Evolutionary conservation across 352 stramenopile genomes (phyloP), one percentile per base, ranked within the genome.

Genomic region (Pythium rhizo-oryzae): DNA sequence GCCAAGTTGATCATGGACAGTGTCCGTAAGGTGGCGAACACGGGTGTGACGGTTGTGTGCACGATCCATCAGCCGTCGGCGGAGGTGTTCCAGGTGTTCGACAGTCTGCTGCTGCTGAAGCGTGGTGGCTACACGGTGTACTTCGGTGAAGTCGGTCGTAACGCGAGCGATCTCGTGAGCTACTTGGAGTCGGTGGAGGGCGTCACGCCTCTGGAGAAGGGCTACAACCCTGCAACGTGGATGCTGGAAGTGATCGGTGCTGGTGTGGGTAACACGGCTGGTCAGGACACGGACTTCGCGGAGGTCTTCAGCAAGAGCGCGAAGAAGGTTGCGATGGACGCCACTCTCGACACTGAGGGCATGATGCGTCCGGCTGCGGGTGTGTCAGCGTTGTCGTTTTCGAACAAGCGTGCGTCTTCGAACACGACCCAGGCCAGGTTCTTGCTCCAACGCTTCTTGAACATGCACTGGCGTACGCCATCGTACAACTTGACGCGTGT

Each of bases 161-260:
- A 79, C 16, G 63, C 78, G 23, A 67, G 62, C 61, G 62, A 64
- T 28, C 67, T 80, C n/a, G 54, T 85, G 15, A 43, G 64, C 21
- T 85, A 94, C 50, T 80, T 97, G 28, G 58, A 77, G 35, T 81
- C 79, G 44, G 78, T 93, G 55, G 75, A 87, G 28, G 76, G 75
- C 39, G 73, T 76, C 24, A 58, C 55, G 12, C 53, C 28, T 30
- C 85, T 95, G 60, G 66, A 70, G 11, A 54, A 55, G 54, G 67
- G 78, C 46, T 82, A 91, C 59, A 97, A 97, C 65, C 87, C 89
- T 13, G 82, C 87, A 15, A 92, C 89, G 41, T 97, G 85, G 84
- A 94, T 97, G 85, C 75, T 96, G 28, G 76, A 86, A 28, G 71
- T 63, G 21, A 81, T 81, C 67, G 79, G 77, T 69, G 82, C 68